Percentiles rank a stretch among this genome's conserved stretches.
phyloP scores from a whole-genome alignment of 345 rosid species.

The Pelargonium nanum region DNA sequence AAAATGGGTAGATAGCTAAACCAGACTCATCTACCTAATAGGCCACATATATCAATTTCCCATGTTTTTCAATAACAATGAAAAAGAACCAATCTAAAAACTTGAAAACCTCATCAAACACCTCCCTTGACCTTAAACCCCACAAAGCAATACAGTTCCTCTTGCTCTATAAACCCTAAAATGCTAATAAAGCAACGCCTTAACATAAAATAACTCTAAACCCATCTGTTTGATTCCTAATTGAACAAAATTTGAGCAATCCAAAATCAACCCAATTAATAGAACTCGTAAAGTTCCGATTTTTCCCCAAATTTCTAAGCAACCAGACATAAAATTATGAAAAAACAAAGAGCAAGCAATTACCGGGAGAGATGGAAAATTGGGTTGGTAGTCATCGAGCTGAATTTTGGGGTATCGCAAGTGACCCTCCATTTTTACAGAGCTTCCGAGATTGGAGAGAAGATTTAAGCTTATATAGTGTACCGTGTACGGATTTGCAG shows the following conservation, averaged over 20 bases:
- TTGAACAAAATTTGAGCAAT: neutral
- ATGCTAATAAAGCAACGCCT: neutral
- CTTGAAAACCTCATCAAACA: neutral
- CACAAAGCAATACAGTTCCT: neutral
- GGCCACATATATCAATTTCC: neutral
- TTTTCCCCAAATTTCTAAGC: constrained; percentile 1
- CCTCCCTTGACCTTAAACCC: neutral
- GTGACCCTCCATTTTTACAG: constrained; percentile 9
- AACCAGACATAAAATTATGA: constrained; percentile 6
- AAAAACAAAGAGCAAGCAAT: neutral
- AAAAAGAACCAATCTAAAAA: neutral
- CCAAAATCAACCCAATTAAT: neutral
- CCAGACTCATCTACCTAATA: neutral
- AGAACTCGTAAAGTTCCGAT: neutral
- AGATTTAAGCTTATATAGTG: neutral
- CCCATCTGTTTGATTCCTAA: neutral
- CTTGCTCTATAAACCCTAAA: neutral
- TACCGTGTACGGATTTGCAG: neutral
- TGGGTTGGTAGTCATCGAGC: constrained; percentile 11
- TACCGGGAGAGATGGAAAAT: constrained; percentile 10
- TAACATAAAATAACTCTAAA: neutral
- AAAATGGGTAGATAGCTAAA: neutral
- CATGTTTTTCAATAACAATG: neutral
- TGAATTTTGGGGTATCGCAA: constrained; percentile 15
- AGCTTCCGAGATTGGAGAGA: neutral